phyloP scores from a whole-genome alignment of 345 rosid genomes.

The Tarenaya hassleriana region DNA sequence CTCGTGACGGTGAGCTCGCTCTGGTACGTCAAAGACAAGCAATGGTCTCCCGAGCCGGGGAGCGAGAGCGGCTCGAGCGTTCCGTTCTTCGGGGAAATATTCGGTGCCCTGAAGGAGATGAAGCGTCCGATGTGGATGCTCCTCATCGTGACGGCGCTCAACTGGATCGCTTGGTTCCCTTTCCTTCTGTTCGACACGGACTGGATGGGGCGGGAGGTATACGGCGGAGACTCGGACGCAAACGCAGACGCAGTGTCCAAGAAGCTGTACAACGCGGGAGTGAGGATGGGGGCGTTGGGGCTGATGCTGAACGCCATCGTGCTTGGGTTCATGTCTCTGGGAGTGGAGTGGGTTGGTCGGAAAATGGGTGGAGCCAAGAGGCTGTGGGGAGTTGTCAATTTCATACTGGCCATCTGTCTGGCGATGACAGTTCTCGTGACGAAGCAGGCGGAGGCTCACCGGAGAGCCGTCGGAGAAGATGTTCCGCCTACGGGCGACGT shows the following conservation, averaged over 20 bases:
- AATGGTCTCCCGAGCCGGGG: slow-evolving; percentile 20
- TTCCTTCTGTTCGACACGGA: slow-evolving; percentile 74
- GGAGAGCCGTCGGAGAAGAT: slow-evolving; percentile 29
- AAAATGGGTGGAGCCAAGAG: slow-evolving; percentile 46
- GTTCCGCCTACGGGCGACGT: slow-evolving; percentile 40
- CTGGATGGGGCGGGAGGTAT: slow-evolving; percentile 90
- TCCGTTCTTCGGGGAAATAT: slow-evolving; percentile 34
- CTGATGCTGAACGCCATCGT: slow-evolving; percentile 74
- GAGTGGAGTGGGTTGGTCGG: slow-evolving; percentile 39
- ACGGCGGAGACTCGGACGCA: slow-evolving; percentile 47
- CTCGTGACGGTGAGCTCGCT: slow-evolving; percentile 38
- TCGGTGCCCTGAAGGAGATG: slow-evolving; percentile 41
- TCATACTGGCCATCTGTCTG: slow-evolving; percentile 54
- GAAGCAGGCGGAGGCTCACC: slow-evolving; percentile 49
- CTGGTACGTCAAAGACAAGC: slow-evolving; percentile 37
- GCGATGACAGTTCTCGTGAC: slow-evolving; percentile 46
- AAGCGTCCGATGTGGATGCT: slow-evolving; percentile 64
- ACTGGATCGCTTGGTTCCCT: slow-evolving; percentile 91
- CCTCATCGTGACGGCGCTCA: slow-evolving; percentile 55
- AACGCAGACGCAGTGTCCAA: neutral
- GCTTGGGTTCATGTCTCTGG: slow-evolving; percentile 55
- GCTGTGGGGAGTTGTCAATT: slow-evolving; percentile 68
- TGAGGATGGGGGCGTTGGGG: slow-evolving; percentile 74
- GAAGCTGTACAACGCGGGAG: slow-evolving; percentile 53
- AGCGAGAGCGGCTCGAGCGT: neutral